Evolutionary conservation across 495 filamentous ascomycete species (phyloP), one percentile per base, ranked within the genome.

Genomic region (Daldinia childiae): DNA sequence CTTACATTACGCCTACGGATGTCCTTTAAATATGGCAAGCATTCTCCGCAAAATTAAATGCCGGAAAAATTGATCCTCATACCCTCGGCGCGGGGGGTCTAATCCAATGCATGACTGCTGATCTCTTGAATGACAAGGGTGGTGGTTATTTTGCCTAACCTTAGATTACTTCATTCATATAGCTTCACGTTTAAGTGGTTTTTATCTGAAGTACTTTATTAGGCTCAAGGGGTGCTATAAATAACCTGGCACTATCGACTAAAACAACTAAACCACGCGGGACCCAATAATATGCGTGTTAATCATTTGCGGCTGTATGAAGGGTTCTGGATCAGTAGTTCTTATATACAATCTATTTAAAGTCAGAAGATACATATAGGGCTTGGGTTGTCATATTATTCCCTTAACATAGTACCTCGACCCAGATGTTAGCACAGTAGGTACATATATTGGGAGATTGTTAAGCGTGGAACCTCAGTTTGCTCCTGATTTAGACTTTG

Each of bases 11-110:
- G 36, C 64, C 55, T 21, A 26, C 7, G 19, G 24, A 19, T 1
- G 38, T 17, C 51, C 34, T 58, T 66, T 66, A 57, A 62, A 55
- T 62, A 62, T 29, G 4, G 30, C 14, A 55, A 5, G 6, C 0
- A n/a, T 6, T 57, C 68, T 54, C 62, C 62, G 57, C 68, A 64
- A 41, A 65, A n/a, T 30, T 21, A 17, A 61, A 50, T 71, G 62
- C 68, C 68, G 62, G 62, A 38, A 71, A 71, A 71, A 62, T 71
- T 57, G 48, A 50, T 51, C 62, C 60, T 19, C 17, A 57, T 65
- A 58, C 8, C 50, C 62, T 66, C 17, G 56, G 57, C 45, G 62
- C 57, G 48, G 48, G 43, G 56, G 50, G 39, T 54, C 52, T 54
- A 51, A n/a, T 27, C 29, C 38, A 57, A 55, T 57, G 21, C 36